Evolutionary conservation across 1,139 yeast genomes (phyloP).

Genomic region (Candida anutae): DNA sequence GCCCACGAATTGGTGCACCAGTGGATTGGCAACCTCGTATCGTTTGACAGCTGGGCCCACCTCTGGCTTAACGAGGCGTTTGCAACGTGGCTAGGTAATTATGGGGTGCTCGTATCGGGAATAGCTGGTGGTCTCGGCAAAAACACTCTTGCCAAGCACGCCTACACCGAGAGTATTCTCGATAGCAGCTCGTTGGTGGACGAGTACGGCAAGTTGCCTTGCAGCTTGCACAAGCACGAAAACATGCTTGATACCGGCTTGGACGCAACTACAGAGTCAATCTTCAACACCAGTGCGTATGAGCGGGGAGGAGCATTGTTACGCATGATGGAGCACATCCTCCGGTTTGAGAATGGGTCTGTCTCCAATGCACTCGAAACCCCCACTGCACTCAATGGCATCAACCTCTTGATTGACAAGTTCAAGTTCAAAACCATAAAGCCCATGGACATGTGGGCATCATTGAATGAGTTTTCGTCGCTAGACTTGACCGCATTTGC

Average conservation of each 20-base stretch:
- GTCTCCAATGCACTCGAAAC: slow-evolving; percentile 15
- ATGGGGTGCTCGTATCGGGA: slow-evolving; percentile 24
- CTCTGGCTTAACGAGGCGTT: slow-evolving; percentile 72
- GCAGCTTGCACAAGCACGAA: slow-evolving; percentile 21
- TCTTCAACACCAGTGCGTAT: slow-evolving; percentile 49
- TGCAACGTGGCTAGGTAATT: slow-evolving; percentile 61
- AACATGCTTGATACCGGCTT: slow-evolving; percentile 25
- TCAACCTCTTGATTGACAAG: slow-evolving; percentile 34
- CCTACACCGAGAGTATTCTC: too few species aligned
- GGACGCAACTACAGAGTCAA: slow-evolving; percentile 29
- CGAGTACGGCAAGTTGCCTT: slow-evolving; percentile 12
- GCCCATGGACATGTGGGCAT: slow-evolving; percentile 52
- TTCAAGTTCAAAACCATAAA: slow-evolving; percentile 35
- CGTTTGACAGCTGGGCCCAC: slow-evolving; percentile 60
- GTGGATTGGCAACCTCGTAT: slow-evolving; percentile 63
- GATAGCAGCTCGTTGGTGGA: slow-evolving; percentile 29
- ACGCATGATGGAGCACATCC: slow-evolving; percentile 45
- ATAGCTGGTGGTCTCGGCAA: slow-evolving; percentile 18
- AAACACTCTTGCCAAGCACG: slow-evolving; percentile 22
- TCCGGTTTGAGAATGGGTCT: slow-evolving; percentile 22
- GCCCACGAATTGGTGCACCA: slow-evolving; percentile 72
- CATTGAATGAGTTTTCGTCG: slow-evolving; percentile 20
- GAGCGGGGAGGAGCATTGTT: slow-evolving; percentile 58
- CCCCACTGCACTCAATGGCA: slow-evolving; percentile 21
- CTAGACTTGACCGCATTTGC: slow-evolving; percentile 33